Evolutionary conservation across 495 filamentous ascomycete genomes (phyloP).

Genomic region (Tuber magnatum): DNA sequence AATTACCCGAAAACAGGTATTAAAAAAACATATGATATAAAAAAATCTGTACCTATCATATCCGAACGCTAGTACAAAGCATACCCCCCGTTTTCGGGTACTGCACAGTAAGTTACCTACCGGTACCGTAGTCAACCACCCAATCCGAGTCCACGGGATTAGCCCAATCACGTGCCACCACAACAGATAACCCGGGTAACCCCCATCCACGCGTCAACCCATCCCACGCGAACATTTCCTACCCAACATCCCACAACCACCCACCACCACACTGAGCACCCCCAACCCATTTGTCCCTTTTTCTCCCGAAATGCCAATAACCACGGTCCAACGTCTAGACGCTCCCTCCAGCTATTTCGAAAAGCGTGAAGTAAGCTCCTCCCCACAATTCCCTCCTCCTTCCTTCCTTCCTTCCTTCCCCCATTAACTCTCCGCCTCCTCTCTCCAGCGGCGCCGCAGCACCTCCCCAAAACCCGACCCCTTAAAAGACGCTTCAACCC

Average conservation of each 20-base stretch:
- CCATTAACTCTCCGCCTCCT: neutral
- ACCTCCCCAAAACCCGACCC: conserved; percentile 52
- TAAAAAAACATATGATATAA: no score
- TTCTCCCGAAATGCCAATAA: conserved; percentile 27
- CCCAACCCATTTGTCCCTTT: no score
- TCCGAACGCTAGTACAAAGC: no score
- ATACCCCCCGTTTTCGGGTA: no score
- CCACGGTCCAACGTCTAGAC: conserved; percentile 65
- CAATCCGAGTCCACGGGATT: no score
- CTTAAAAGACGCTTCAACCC: conserved; percentile 78
- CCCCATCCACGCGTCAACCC: neutral
- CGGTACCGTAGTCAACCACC: no score
- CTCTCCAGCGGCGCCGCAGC: conserved; percentile 20
- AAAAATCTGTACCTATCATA: no score
- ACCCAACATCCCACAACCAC: neutral
- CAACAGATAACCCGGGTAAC: neutral
- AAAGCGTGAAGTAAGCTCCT: conserved; percentile 33
- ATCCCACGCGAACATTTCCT: neutral
- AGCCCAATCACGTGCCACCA: neutral
- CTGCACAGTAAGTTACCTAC: no score
- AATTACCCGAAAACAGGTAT: no score
- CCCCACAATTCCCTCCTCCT: neutral
- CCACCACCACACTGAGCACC: neutral
- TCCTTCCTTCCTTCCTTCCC: neutral
- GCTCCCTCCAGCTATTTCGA: conserved; percentile 64